Conservation (phyloP, 2,329 filamentous ascomycete genomes). For the Fusarium pseudoanthophilum region DNA sequence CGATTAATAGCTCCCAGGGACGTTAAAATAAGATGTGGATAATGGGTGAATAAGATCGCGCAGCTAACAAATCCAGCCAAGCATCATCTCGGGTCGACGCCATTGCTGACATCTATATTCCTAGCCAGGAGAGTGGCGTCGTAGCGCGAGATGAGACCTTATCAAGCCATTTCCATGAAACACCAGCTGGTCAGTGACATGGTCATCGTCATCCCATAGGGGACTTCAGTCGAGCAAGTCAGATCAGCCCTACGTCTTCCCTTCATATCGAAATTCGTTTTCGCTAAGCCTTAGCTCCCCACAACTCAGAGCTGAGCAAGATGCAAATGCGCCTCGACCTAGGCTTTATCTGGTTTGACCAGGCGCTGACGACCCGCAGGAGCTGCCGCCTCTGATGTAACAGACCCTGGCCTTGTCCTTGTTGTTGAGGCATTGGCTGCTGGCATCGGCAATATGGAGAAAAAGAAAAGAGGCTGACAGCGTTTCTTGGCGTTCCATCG, state of each 20-base stretch:
- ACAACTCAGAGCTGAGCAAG: constrained; percentile 3
- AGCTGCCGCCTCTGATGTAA: constrained; percentile 18
- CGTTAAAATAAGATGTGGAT: constrained; percentile 22
- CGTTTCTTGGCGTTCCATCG: not conserved
- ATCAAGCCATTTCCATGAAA: not conserved
- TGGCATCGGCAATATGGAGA: not conserved
- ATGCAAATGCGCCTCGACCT: constrained; percentile 27
- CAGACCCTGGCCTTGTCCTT: not conserved
- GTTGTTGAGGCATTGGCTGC: not conserved
- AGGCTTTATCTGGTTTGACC: constrained; percentile 19
- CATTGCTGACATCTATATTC: constrained; percentile 15
- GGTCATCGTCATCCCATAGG: not conserved
- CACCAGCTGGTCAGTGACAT: not conserved
- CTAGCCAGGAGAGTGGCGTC: not conserved
- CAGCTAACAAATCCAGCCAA: not conserved
- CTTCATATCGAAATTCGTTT: not conserved
- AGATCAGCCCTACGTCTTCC: constrained; percentile 21
- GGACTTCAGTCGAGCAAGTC: not conserved
- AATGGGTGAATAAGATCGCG: not conserved
- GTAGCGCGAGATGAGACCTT: not conserved
- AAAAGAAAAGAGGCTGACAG: constrained; percentile 9
- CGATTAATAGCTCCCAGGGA: not conserved
- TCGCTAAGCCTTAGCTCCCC: constrained; percentile 28
- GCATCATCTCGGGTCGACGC: not conserved
- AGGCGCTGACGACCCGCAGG: constrained; percentile 14